Evolutionary conservation across 495 filamentous ascomycete genomes (phyloP), one percentile per base, ranked within the genome.

Genomic region (Oidiodendron maius): DNA sequence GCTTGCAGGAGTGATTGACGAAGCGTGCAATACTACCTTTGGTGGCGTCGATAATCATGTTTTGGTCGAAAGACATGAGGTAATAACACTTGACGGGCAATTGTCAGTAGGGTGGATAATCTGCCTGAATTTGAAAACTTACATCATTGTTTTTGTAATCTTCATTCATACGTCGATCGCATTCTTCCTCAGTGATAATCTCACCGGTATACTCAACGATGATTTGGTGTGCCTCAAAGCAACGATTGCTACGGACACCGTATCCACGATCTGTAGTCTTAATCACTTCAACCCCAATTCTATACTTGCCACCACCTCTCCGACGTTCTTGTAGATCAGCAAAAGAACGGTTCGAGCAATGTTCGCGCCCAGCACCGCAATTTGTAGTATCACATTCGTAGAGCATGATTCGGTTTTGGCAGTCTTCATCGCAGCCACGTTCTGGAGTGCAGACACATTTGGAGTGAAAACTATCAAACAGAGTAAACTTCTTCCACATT

Each of bases 201-300:
- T 98, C 93, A 30, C 93, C 93, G 6, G 88, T 89, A 61, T 98
- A 98, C 61, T 98, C 93, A 65, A 96, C 88, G 58, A 98, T 96
- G 63, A 98, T 94, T 69, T 97, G 90, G 58, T 90, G 82, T 0
- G 91, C 77, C 32, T 85, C 78, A 58, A 95, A 98, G 46, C 80
- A 83, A 34, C 93, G 83, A 62, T 91, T 95, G 55, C 83, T 86
- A 44, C 93, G 83, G 17, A 98, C 86, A 36, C 93, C 93, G 63
- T 88, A 95, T 22, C 93, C 93, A 41, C 89, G 81, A 69, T 95
- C 89, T 13, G 58, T 53, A 8, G 94, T 97, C 68, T 95, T 89
- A 66, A 93, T 77, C 23, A 96, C 90, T 61, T 98, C 93, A 20
- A 98, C 91, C 26, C 93, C 93, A 39, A 91, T 80, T 51, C 89